Base-by-base conservation (phyloP, 345 rosid species). In the Microthlaspi erraticum region DNA sequence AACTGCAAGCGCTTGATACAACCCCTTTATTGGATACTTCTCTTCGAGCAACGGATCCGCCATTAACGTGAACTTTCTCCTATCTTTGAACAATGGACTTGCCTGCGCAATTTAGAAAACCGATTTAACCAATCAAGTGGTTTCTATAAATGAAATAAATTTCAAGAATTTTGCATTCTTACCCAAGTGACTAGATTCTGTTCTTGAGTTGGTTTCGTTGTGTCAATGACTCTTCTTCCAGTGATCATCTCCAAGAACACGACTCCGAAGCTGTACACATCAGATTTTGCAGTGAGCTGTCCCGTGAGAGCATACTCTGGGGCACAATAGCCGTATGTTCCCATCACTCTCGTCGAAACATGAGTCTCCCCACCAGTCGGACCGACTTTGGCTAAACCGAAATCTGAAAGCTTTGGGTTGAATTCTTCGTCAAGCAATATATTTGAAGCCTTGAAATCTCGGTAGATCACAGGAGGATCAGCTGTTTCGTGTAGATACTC, bases 321-420 rank as follows among this genome's bases (percentile, higher is more conserved):
- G 6, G 96, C 88, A 60, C 96, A 89, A 16, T 86, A 87, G 38
- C 96, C 96, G 31, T 87, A 90, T 13, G 96, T 90, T 56, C 96
- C 96, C 96, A 90, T 90, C 55, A 90, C 96, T 79, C 96, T 81
- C 16, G 96, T 90, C 50, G 96, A 87, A 16, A 90, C 91, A 74
- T 87, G 83, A 53, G 85, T 55, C 78, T 82, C 79, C 10, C 81
- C 90, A 38, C 90, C 93, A 0, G 86, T 90, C 5, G 93, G 93
- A 68, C 93, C 93, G 12, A 90, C 86, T 74, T 88, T 90, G 32
- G 96, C 96, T 67, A 90, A 83, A 19, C 96, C 96, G 14, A 90
- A 90, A 82, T 90, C 96, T 2, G 96, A 87, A 13, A 90, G 91
- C 71, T 85, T 90, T 1, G 96, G 85, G 46, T 78, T 81, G 83